Evolutionary conservation across 768 basidiomycete genomes (phyloP), one percentile per base, ranked within the genome.

Genomic region (Roridomyces roridus): DNA sequence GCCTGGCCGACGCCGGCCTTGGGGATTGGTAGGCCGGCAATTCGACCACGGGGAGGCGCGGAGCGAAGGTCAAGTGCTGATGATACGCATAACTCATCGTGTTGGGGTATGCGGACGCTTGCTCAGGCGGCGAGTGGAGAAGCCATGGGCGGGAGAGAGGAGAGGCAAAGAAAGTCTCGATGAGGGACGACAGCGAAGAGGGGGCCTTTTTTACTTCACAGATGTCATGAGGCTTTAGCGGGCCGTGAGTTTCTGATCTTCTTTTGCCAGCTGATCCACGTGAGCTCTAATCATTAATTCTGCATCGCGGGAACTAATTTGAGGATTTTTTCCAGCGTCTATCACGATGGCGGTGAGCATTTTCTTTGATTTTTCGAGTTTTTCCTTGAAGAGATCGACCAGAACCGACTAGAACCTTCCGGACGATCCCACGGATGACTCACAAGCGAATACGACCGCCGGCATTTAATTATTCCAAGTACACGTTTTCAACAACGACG

Each of bases 201-300:
- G 10, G 31, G 31, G 31, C 31, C 15, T 34, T 35, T 35, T 42
- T n/a, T 21, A 43, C 23, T 15, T 12, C 15, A 59, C 58, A n/a
- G n/a, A n/a, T n/a, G n/a, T n/a, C n/a, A 55, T 59, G 58, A 59
- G 58, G 58, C 57, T 34, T 47, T 40, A 57, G 34, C 46, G 51
- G 57, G 20, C 51, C 46, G 51, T 20, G 42, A 12, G 4, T 34
- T 20, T 53, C 42, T 53, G 51, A 45, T 59, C 40, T 7, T 6
- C 51, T 59, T 59, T 42, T 59, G 46, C 44, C 28, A 23, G n/a
- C n/a, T n/a, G n/a, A n/a, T n/a, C 46, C 58, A 59, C 58, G 58
- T 59, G 58, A 51, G 45, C 52, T 9, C 20, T 36, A 37, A 49
- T 45, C 46, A 31, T 34, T 15, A 34, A 3, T 3, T 34, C 15